phyloP scores from a whole-genome alignment of 768 basidiomycete genomes.

The Pisolithus marmoratus region DNA sequence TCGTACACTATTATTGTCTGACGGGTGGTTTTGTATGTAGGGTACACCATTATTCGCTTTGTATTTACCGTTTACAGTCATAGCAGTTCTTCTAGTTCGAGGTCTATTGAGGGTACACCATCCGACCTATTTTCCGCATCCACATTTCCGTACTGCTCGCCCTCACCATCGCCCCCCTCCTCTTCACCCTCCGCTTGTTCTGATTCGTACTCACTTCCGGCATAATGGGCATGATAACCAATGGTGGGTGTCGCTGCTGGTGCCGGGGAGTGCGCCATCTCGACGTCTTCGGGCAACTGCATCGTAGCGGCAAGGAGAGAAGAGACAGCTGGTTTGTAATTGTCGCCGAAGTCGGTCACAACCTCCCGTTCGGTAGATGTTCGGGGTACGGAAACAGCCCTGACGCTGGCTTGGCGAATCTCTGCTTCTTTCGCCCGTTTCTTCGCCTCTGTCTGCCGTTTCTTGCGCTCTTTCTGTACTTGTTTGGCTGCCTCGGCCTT shows the following conservation, averaged over 20 bases:
- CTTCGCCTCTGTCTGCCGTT: conserved; percentile 46
- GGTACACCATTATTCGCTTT: neutral
- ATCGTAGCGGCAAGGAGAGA: conserved; percentile 19
- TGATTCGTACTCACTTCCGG: conserved; percentile 53
- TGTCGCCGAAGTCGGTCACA: conserved; percentile 19
- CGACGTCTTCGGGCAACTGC: conserved; percentile 22
- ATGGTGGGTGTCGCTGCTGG: conserved; percentile 46
- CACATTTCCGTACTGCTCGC: conserved; percentile 20
- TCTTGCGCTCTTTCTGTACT: conserved; percentile 43
- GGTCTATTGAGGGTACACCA: conserved; percentile 21
- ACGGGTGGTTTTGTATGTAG: neutral
- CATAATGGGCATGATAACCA: conserved; percentile 36
- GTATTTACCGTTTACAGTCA: conserved; percentile 7
- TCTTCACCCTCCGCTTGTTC: conserved; percentile 32
- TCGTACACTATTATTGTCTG: neutral
- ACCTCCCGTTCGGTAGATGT: conserved; percentile 26
- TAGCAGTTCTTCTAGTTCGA: conserved; percentile 20
- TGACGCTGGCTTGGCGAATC: conserved; percentile 16
- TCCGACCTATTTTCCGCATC: conserved; percentile 16
- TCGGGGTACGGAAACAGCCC: conserved; percentile 20
- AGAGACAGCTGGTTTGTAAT: conserved; percentile 21
- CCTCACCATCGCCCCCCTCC: conserved; percentile 16
- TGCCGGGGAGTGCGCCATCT: conserved; percentile 43
- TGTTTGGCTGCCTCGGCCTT: conserved; percentile 31
- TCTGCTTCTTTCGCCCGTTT: conserved; percentile 41